These are phyloP conservation scores for Vanrija humicola DNA, from an alignment of 1,284 basidiomycete genomes.

Conservation along the genomic window DNA sequence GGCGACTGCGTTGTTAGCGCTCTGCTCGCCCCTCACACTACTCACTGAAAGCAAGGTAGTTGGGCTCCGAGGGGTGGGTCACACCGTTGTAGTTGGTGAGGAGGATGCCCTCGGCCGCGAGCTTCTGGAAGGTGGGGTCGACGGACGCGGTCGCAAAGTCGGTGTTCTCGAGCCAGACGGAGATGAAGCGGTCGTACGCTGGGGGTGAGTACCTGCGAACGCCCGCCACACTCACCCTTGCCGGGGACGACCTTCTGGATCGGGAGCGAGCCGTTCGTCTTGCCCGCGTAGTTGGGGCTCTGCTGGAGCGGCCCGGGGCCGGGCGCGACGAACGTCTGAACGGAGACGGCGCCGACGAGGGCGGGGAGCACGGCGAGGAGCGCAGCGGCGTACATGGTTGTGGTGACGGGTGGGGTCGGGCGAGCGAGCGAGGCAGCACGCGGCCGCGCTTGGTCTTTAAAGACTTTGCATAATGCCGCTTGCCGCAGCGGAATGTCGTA, in stretches of 20 bases:
- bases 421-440: too few species aligned
- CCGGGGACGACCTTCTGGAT: conserved; percentile 49
- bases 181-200: conserved; percentile 57
- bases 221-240: conserved; percentile 13
- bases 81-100: conserved; percentile 57
- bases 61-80: conserved; percentile 52
- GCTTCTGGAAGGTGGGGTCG: conserved; percentile 51
- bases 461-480: too few species aligned
- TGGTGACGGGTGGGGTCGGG: too few species aligned
- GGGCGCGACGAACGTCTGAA: conserved; percentile 50
- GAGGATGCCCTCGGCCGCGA: conserved; percentile 57
- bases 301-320: conserved; percentile 43
- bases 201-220: background rate
- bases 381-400: conserved; percentile 1
- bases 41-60: conserved; percentile 16
- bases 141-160: conserved; percentile 50
- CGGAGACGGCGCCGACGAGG: conserved; percentile 22
- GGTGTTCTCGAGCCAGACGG: conserved; percentile 52
- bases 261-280: conserved; percentile 50
- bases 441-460: too few species aligned
- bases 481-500: too few species aligned
- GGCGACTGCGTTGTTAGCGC: conserved; percentile 35
- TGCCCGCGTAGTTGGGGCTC: conserved; percentile 47
- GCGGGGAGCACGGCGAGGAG: conserved; percentile 13
- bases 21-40: background rate